phyloP scores from a whole-genome alignment of 2,329 filamentous ascomycete genomes.

The Hymenoscyphus albidus region DNA sequence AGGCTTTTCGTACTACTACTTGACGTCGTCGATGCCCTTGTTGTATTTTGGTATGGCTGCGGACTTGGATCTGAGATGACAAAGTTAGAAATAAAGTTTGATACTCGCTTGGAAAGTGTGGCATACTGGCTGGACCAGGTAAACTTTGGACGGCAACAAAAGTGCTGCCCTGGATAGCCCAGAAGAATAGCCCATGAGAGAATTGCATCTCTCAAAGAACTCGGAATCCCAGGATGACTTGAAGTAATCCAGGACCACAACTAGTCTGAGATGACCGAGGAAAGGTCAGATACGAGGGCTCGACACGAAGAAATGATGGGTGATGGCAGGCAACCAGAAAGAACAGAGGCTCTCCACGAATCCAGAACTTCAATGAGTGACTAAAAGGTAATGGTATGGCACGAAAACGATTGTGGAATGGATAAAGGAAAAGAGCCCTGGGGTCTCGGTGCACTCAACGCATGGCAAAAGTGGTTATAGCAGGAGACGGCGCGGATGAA shows the following conservation, averaged over 20 bases:
- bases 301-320: background rate
- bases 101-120: background rate
- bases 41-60: conserved; percentile 4
- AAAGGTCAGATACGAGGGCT: background rate
- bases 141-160: conserved; percentile 13
- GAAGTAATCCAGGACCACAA: background rate
- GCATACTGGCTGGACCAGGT: conserved; percentile 12
- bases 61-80: background rate
- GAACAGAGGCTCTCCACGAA: background rate
- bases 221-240: background rate
- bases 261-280: background rate
- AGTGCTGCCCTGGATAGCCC: conserved; percentile 17
- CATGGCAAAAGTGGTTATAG: conserved; percentile 11
- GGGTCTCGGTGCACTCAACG: conserved; percentile 1
- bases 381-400: background rate
- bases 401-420: conserved; percentile 10
- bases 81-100: background rate
- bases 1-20: background rate
- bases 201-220: conserved; percentile 19
- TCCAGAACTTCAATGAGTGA: background rate
- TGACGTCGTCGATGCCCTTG: background rate
- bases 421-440: conserved; percentile 3
- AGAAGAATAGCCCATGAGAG: conserved; percentile 14
- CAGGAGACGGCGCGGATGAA: conserved; percentile 6
- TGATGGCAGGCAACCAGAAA: background rate